Percentiles rank a stretch among this genome's conserved stretches.
Evolutionary conservation across 768 basidiomycete species (phyloP).

Genomic region (Lactifluus rugatus): DNA sequence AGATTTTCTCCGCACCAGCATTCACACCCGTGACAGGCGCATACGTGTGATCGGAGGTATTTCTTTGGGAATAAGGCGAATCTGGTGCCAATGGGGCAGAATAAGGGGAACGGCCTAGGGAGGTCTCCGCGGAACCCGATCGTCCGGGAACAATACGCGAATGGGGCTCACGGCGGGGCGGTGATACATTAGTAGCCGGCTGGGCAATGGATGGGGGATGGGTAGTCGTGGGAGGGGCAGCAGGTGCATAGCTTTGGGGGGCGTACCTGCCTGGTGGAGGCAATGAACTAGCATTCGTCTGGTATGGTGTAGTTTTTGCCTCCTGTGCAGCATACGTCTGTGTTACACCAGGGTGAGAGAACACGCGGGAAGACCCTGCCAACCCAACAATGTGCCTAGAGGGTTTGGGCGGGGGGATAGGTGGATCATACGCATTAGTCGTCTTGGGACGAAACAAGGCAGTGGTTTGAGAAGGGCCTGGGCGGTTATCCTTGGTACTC

Average conservation of each 20-base stretch:
- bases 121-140: neutral
- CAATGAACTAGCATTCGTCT: neutral
- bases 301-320: neutral
- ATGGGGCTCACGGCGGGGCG: slow-evolving; percentile 1
- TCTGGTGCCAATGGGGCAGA: neutral
- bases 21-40: neutral
- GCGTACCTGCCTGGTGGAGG: neutral
- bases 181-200: neutral
- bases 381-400: slow-evolving; percentile 3
- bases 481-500: neutral
- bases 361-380: neutral
- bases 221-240: neutral
- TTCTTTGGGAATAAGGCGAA: neutral
- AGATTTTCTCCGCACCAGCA: neutral
- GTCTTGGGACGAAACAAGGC: slow-evolving; percentile 22
- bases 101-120: neutral
- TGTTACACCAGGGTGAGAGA: slow-evolving; percentile 7
- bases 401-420: slow-evolving; percentile 22
- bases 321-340: slow-evolving; percentile 1
- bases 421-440: slow-evolving; percentile 28
- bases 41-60: neutral
- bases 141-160: neutral
- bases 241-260: neutral
- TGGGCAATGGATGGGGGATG: neutral
- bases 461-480: slow-evolving; percentile 2